These are phyloP conservation scores for Lippia alba DNA, from an alignment of 305 asterid species.

Conservation along the genomic window DNA sequence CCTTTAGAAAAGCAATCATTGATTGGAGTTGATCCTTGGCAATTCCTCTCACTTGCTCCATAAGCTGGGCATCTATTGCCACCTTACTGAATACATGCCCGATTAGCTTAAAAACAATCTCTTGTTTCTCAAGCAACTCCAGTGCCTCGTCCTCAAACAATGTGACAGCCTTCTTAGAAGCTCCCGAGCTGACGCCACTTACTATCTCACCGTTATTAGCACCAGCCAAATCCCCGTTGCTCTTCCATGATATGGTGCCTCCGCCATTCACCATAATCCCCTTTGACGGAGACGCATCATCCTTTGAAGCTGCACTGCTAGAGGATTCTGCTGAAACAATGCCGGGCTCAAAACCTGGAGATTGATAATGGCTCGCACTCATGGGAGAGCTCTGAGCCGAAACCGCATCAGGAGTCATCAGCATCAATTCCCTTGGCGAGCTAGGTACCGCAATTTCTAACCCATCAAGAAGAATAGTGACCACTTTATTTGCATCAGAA, in stretches of 20 bases:
- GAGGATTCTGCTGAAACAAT: slow-evolving; percentile 50
- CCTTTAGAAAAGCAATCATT: slow-evolving; percentile 83
- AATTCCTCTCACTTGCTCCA: slow-evolving; percentile 81
- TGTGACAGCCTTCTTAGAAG: slow-evolving; percentile 52
- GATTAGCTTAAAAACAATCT: slow-evolving; percentile 73
- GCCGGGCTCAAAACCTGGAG: slow-evolving; percentile 50
- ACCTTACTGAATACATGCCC: slow-evolving; percentile 69
- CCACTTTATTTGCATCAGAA: slow-evolving; percentile 75
- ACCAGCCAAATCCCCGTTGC: slow-evolving; percentile 65
- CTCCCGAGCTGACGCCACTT: slow-evolving; percentile 39
- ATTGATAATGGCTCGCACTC: slow-evolving; percentile 55
- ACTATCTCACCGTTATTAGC: slow-evolving; percentile 51
- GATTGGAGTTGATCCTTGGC: slow-evolving; percentile 78
- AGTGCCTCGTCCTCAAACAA: slow-evolving; percentile 75
- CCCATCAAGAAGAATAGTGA: slow-evolving; percentile 68
- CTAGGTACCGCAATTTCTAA: slow-evolving; percentile 57
- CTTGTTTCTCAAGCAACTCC: slow-evolving; percentile 85
- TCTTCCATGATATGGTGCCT: slow-evolving; percentile 63
- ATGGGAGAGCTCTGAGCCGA: slow-evolving; percentile 71
- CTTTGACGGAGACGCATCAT: slow-evolving; percentile 46
- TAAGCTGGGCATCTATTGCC: slow-evolving; percentile 61
- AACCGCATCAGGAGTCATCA: slow-evolving; percentile 49
- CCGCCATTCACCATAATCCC: slow-evolving; percentile 51
- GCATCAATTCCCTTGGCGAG: slow-evolving; percentile 59
- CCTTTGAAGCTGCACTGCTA: slow-evolving; percentile 51